These are phyloP conservation scores for Rozella allomycis DNA, from an alignment of 371 early-diverging fungal genomes.

Conservation along the genomic window DNA sequence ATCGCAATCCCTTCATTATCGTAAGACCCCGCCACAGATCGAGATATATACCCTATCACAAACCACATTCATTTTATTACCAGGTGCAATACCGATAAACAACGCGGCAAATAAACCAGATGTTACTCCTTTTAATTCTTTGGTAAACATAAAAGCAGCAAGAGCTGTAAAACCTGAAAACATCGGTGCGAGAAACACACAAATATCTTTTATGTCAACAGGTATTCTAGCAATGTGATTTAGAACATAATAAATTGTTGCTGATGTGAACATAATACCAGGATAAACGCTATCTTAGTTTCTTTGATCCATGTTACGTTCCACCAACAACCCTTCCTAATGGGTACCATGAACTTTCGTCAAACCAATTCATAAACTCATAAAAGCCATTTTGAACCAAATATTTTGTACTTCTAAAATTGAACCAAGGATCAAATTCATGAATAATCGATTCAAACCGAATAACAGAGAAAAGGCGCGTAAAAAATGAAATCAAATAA, in stretches of 20 bases:
- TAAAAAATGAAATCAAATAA: slow-evolving; percentile 61
- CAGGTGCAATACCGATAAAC: slow-evolving; percentile 92
- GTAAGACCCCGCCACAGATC: slow-evolving; percentile 96
- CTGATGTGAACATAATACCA: slow-evolving; percentile 93
- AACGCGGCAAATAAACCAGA: slow-evolving; percentile 88
- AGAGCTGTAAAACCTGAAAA: slow-evolving; percentile 84
- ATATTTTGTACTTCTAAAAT: slow-evolving; percentile 90
- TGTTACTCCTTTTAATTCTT: slow-evolving; percentile 64
- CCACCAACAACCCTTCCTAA: slow-evolving; percentile 84
- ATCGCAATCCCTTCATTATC: slow-evolving; percentile 99
- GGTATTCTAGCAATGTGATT: slow-evolving; percentile 63
- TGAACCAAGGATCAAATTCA: slow-evolving; percentile 98
- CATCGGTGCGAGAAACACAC: slow-evolving; percentile 85
- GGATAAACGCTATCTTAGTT: slow-evolving; percentile 2
- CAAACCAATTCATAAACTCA: slow-evolving; percentile 98
- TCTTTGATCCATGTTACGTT: slow-evolving; percentile 43
- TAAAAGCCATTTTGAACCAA: slow-evolving; percentile 86
- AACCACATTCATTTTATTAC: too few relatives aligned
- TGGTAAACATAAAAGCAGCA: slow-evolving; percentile 75
- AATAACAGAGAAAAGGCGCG: slow-evolving; percentile 86
- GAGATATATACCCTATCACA: slow-evolving; percentile 97
- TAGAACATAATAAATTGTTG: slow-evolving; percentile 75
- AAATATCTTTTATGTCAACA: slow-evolving; percentile 90
- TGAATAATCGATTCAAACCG: slow-evolving; percentile 87
- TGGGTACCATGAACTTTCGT: slow-evolving; percentile 78